These are phyloP conservation scores for Arabidopsis suecica DNA, from an alignment of 345 rosid species.

Conservation along the genomic window DNA sequence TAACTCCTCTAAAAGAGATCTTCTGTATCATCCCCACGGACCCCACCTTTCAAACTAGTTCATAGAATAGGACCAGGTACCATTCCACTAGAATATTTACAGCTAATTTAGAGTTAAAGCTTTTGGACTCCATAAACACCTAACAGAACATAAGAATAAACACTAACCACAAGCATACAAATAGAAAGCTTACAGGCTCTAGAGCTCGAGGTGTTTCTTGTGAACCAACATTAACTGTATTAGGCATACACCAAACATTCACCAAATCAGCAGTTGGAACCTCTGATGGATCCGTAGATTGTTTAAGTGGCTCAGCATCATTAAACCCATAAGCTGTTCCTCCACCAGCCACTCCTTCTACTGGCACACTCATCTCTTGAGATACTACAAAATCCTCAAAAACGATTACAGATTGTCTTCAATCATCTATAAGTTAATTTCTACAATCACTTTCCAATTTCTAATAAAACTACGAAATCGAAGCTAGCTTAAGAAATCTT, in stretches of 20 bases:
- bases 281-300: constrained; percentile 63
- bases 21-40: not conserved
- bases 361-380: constrained; percentile 52
- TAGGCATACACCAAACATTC: constrained; percentile 89
- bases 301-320: constrained; percentile 61
- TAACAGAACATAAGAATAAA: not conserved
- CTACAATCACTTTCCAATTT: not conserved
- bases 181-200: constrained; percentile 70
- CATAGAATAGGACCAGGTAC: not conserved
- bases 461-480: not conserved
- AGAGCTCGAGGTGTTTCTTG: constrained; percentile 83
- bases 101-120: not conserved
- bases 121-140: too few relatives aligned
- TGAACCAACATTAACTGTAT: constrained; percentile 76
- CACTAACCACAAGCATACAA: constrained; percentile 18
- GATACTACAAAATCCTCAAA: constrained; percentile 16
- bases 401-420: not conserved
- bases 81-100: not conserved
- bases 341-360: constrained; percentile 99
- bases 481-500: not conserved
- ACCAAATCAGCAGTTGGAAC: constrained; percentile 77
- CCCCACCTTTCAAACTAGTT: not conserved
- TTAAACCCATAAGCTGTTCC: constrained; percentile 97
- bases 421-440: not conserved
- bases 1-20: not conserved